Base-by-base conservation (phyloP, 2,329 filamentous ascomycete species). In the Cladosporium sp. region DNA sequence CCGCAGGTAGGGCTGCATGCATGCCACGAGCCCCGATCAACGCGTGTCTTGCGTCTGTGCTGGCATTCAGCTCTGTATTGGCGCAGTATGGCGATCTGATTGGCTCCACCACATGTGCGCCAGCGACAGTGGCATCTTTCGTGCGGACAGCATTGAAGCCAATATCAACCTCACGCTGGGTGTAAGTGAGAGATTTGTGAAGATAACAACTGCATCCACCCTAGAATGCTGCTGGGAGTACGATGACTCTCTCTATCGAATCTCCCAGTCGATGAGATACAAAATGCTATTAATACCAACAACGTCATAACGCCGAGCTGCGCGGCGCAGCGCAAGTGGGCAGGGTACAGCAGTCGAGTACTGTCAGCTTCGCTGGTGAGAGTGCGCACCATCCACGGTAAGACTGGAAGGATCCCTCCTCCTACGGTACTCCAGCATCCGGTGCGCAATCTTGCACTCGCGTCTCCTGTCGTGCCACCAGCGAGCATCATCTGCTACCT, bases 1-100 rank as follows among this genome's bases (percentile, higher is more conserved):
- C n/a, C n/a, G 21, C 25, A 58, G 61, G 51, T 56, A 46, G 39
- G 39, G 39, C 39, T 46, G 39, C 39, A 46, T 46, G 39, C n/a
- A 23, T 46, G 39, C 39, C 39, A 46, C 39, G n/a, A 46, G 39
- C n/a, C 39, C 39, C 39, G 39, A 46, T 21, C 39, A 46, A 46
- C 39, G 39, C 39, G 39, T 46, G 39, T 46, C 39, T 46, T 46
- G 39, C 39, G 39, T 46, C 54, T n/a, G 67, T 66, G 28, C 67
- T 67, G 39, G 68, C 57, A 26, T 64, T 46, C 14, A 32, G 13
- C 51, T 70, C 69, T 21, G 28, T 32, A 39, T 46, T 58, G 56
- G 56, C 56, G 56, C 56, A 10, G 32, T 58, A 21, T 26, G 23
- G 36, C 32, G 2, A 25, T 21, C 8, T 58, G 56, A 58, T 46